A percentile compares a stretch with the other conserved stretches of the same genome.
These are phyloP conservation scores for Gymnopilus dilepis DNA, from an alignment of 768 basidiomycete species.

Conservation along the genomic window DNA sequence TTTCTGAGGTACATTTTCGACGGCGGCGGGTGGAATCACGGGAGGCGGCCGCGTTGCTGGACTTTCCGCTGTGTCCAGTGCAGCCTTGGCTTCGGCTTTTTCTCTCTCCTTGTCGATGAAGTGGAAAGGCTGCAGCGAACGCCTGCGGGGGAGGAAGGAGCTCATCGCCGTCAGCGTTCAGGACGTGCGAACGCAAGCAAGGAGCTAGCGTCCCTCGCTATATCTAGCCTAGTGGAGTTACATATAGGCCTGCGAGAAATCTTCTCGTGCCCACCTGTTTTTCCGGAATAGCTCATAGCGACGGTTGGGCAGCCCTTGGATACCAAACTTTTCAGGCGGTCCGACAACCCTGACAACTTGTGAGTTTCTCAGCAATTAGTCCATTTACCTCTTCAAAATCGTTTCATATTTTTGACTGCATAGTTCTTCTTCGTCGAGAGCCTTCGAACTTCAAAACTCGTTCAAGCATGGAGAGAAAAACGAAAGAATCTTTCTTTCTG, in stretches of 20 bases:
- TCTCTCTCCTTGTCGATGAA: slow-evolving; percentile 13
- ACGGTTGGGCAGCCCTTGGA: slow-evolving; percentile 10
- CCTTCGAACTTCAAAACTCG: too few species aligned
- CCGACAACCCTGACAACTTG: slow-evolving; percentile 10
- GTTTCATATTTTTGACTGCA: background rate
- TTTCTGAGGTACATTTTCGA: slow-evolving; percentile 32
- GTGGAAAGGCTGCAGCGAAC: slow-evolving; percentile 18
- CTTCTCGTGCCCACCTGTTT: slow-evolving; percentile 7
- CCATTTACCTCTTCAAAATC: background rate
- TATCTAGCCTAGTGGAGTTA: slow-evolving; percentile 5
- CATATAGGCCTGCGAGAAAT: background rate
- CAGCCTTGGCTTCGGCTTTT: background rate
- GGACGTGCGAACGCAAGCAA: slow-evolving; percentile 7
- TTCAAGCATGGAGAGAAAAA: too few species aligned
- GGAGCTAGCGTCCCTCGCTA: background rate
- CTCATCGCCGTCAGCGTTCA: slow-evolving; percentile 16
- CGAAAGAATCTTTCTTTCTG: too few species aligned
- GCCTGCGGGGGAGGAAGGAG: slow-evolving; percentile 24
- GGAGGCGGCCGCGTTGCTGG: slow-evolving; percentile 11
- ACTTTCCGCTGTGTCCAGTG: background rate
- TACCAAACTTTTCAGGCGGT: slow-evolving; percentile 11
- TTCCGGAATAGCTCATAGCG: slow-evolving; percentile 14
- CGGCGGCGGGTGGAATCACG: slow-evolving; percentile 21
- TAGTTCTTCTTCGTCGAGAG: too few species aligned
- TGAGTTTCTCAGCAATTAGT: background rate